phyloP scores from a whole-genome alignment of 2,329 filamentous ascomycete genomes.

The Aspergillus nomiae region DNA sequence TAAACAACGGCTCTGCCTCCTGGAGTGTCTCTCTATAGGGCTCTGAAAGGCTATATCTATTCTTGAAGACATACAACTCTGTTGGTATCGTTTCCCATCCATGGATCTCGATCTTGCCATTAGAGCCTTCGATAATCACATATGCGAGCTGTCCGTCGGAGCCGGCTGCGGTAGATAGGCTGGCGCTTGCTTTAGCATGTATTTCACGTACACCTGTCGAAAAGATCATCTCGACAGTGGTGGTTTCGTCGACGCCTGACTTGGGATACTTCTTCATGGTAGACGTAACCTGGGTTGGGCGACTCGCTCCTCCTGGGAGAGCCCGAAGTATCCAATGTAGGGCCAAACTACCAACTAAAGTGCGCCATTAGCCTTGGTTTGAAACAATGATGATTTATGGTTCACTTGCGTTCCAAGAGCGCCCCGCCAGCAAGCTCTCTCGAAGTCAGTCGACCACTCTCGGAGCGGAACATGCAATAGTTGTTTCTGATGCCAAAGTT shows the following conservation, averaged over 20 bases:
- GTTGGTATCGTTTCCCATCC: not conserved
- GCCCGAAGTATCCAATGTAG: conserved; percentile 67
- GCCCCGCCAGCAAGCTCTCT: conserved; percentile 74
- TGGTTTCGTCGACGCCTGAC: conserved; percentile 63
- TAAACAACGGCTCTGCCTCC: not conserved
- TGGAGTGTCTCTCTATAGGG: not conserved
- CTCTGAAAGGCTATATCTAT: not conserved
- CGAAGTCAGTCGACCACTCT: conserved; percentile 66
- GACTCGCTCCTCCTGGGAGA: not conserved
- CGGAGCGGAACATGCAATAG: conserved; percentile 24
- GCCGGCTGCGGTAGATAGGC: not conserved
- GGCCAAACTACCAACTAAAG: conserved; percentile 69
- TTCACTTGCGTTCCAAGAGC: conserved; percentile 59
- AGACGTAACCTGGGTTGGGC: conserved; percentile 5
- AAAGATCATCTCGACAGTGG: conserved; percentile 71
- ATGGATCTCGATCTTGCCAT: conserved; percentile 7
- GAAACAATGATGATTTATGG: too few relatives aligned
- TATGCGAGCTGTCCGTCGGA: not conserved
- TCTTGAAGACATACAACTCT: not conserved
- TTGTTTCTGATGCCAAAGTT: conserved; percentile 31
- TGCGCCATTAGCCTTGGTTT: not conserved
- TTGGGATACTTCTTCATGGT: conserved; percentile 49
- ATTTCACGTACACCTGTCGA: conserved; percentile 39
- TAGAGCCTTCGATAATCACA: not conserved
- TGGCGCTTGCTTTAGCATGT: conserved; percentile 1